A percentile compares a stretch with the other conserved stretches of the same genome.
These are phyloP conservation scores for Cyberlindnera euphorbiiphila DNA, from an alignment of 805 yeast species.

Conservation along the genomic window DNA sequence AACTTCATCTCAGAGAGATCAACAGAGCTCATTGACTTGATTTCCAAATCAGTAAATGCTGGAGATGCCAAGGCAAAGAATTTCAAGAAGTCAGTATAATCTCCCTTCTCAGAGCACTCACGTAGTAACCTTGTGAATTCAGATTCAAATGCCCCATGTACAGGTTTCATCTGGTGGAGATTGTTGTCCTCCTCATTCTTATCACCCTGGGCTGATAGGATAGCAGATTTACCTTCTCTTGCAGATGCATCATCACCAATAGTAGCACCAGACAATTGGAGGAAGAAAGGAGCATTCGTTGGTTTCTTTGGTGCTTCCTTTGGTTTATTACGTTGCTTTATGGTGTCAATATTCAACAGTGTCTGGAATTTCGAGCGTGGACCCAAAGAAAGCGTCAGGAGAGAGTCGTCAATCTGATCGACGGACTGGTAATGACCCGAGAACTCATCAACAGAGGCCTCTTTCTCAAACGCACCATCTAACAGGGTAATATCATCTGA, in stretches of 20 bases:
- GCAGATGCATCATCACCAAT: conserved; percentile 64
- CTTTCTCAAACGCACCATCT: conserved; percentile 33
- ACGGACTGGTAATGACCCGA: conserved; percentile 44
- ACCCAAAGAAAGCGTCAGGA: conserved; percentile 71
- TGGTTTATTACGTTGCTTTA: conserved; percentile 85
- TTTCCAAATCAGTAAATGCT: conserved; percentile 76
- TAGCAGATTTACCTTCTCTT: conserved; percentile 33
- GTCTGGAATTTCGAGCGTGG: conserved; percentile 80
- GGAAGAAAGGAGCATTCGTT: conserved; percentile 76
- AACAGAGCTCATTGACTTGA: conserved; percentile 66
- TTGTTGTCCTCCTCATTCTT: conserved; percentile 7
- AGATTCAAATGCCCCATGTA: conserved; percentile 58
- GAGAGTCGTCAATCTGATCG: conserved; percentile 56
- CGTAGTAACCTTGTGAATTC: conserved; percentile 65
- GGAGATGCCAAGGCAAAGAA: conserved; percentile 65
- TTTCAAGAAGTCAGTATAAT: conserved; percentile 49
- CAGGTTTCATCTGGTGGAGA: conserved; percentile 27
- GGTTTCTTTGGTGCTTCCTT: conserved; percentile 84
- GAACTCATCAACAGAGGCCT: conserved; percentile 27
- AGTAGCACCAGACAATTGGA: conserved; percentile 59
- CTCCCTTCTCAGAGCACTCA: conserved; percentile 36
- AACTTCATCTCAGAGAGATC: conserved; percentile 58
- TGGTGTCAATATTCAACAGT: conserved; percentile 74
- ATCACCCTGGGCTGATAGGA: conserved; percentile 13
- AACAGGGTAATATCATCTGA: conserved; percentile 73